phyloP scores from a whole-genome alignment of 805 yeast species.

The Lachancea lanzarotensis region DNA sequence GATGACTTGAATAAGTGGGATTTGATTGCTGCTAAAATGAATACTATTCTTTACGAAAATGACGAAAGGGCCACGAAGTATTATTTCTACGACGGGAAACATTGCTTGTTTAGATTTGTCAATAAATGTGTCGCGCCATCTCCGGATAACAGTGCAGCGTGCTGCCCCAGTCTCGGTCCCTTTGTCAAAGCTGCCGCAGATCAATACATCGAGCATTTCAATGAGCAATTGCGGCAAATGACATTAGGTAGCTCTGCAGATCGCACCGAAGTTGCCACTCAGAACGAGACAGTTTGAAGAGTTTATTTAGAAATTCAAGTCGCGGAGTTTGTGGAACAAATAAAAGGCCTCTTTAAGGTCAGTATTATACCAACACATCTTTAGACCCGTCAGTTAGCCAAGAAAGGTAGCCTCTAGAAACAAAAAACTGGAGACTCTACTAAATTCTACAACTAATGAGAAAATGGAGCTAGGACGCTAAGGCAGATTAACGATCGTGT shows the following conservation, averaged over 20 bases:
- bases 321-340: no score
- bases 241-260: not conserved
- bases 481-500: no score
- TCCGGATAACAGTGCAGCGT: not conserved
- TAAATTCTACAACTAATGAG: no score
- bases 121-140: not conserved
- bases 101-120: not conserved
- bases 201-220: not conserved
- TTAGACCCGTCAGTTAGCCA: no score
- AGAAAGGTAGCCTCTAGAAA: no score
- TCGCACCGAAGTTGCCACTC: no score
- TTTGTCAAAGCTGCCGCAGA: not conserved
- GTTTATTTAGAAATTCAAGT: no score
- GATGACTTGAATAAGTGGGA: not conserved
- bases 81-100: not conserved
- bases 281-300: no score
- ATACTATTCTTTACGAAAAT: conserved; percentile 5
- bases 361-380: no score
- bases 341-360: no score
- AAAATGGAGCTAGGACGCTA: no score
- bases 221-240: not conserved
- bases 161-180: not conserved
- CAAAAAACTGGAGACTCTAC: no score
- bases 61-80: conserved; percentile 7
- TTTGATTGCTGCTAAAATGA: not conserved